Evolutionary conservation across 208 protist species (phyloP).

Genomic region (Leishmania guyanensis): DNA sequence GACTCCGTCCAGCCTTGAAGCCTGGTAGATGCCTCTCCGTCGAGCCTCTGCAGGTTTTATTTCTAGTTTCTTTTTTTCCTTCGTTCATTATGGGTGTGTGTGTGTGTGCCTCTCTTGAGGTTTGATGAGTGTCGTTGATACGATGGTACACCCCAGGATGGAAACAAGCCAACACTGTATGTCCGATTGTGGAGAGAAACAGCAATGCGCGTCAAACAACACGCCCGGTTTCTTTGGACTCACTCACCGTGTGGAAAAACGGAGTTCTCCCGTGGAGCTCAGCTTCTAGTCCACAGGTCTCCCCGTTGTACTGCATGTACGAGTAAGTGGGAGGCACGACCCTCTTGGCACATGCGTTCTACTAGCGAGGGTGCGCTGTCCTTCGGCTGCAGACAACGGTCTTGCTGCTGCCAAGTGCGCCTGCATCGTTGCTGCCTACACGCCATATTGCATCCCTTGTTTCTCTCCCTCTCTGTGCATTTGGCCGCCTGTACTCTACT

Average conservation of each 20-base stretch:
- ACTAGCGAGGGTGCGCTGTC: neutral
- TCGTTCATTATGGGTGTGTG: neutral
- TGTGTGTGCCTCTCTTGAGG: neutral
- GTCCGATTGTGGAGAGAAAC: neutral
- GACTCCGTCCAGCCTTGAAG: no score
- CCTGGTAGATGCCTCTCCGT: neutral
- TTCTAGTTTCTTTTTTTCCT: neutral
- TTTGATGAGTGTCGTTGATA: neutral
- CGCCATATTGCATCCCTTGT: neutral
- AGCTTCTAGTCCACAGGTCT: neutral
- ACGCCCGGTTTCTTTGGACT: neutral
- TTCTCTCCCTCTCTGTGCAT: neutral
- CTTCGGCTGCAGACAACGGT: neutral
- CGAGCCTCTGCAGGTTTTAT: neutral
- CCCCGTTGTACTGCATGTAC: neutral
- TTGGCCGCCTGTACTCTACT: neutral
- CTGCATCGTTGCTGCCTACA: neutral
- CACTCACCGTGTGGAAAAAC: neutral
- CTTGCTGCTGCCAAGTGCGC: neutral
- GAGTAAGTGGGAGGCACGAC: neutral
- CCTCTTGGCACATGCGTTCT: neutral
- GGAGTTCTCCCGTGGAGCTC: neutral
- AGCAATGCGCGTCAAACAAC: neutral
- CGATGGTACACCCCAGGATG: no score
- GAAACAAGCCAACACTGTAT: no score